phyloP scores from a whole-genome alignment of 345 rosid species.

The Euphorbia tirucalli region DNA sequence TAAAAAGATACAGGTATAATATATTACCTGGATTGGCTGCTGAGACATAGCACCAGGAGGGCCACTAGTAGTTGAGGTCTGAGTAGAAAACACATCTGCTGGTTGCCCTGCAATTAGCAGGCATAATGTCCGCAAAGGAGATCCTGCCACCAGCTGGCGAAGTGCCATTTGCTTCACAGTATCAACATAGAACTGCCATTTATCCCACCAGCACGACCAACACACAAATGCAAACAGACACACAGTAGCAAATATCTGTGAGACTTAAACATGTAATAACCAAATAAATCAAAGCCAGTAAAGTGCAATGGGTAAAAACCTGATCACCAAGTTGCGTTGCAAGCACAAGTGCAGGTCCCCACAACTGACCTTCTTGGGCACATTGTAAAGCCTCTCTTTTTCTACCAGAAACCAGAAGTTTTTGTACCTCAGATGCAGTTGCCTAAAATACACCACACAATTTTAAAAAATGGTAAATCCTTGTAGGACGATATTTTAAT shows the following conservation, averaged over 20 bases:
- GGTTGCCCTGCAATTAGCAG: conserved; percentile 97
- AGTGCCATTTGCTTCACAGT: conserved; percentile 98
- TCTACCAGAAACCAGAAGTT: conserved; percentile 91
- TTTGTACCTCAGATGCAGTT: conserved; percentile 89
- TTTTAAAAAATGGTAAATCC: conserved; percentile 17
- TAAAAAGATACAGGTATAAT: conserved; percentile 5
- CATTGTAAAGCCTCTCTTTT: conserved; percentile 74
- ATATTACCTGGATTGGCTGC: conserved; percentile 60
- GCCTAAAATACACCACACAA: conserved; percentile 50
- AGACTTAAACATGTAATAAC: neutral
- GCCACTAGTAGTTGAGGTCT: conserved; percentile 27
- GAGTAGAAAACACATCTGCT: conserved; percentile 74
- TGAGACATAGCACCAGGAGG: conserved; percentile 46
- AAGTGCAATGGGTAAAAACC: conserved; percentile 43
- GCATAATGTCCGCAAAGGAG: conserved; percentile 95
- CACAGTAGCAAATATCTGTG: conserved; percentile 1
- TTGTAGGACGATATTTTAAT: neutral
- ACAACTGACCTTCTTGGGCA: conserved; percentile 93
- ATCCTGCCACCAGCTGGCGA: conserved; percentile 82
- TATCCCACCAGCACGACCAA: conserved; percentile 15
- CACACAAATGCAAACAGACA: conserved; percentile 4
- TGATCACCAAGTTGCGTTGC: conserved; percentile 95
- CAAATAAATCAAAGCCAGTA: neutral
- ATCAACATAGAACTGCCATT: conserved; percentile 82
- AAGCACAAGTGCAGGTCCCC: conserved; percentile 99